Evolutionary conservation across 371 early-diverging fungal genomes (phyloP).

Genomic region (Mycotypha africana): DNA sequence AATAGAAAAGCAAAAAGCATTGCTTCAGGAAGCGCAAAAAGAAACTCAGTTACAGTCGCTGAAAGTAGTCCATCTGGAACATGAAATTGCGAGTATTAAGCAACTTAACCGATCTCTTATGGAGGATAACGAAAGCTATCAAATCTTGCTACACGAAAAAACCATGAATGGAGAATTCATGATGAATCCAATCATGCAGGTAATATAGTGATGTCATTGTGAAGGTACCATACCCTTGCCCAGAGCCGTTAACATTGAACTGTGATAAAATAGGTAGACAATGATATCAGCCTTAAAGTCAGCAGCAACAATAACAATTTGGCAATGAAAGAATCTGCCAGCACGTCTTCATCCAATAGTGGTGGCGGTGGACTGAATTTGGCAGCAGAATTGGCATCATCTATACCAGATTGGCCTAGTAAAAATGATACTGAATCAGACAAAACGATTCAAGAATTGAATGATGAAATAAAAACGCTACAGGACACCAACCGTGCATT

Average conservation of each 20-base stretch:
- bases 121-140: constrained; percentile 86
- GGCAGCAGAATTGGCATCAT: constrained; percentile 55
- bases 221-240: too few relatives aligned
- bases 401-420: constrained; percentile 17
- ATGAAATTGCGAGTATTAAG: constrained; percentile 56
- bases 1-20: constrained; percentile 31
- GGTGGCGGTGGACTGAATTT: constrained; percentile 34
- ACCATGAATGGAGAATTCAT: constrained; percentile 77
- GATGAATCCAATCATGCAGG: constrained; percentile 58
- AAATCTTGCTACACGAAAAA: constrained; percentile 73
- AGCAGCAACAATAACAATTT: too few relatives aligned
- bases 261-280: too few relatives aligned
- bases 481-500: constrained; percentile 44
- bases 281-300: too few relatives aligned
- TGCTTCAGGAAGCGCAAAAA: constrained; percentile 32
- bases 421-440: constrained; percentile 13
- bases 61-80: constrained; percentile 45
- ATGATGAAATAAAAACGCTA: constrained; percentile 37
- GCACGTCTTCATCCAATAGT: background rate
- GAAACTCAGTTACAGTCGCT: constrained; percentile 37
- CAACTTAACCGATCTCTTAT: constrained; percentile 65
- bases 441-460: constrained; percentile 25
- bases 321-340: constrained; percentile 9
- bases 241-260: too few relatives aligned
- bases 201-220: too few relatives aligned